Percentiles rank a stretch among this genome's conserved stretches.
Evolutionary conservation across 2,329 filamentous ascomycete genomes (phyloP).

Genomic region (Tolypocladium tundrense): DNA sequence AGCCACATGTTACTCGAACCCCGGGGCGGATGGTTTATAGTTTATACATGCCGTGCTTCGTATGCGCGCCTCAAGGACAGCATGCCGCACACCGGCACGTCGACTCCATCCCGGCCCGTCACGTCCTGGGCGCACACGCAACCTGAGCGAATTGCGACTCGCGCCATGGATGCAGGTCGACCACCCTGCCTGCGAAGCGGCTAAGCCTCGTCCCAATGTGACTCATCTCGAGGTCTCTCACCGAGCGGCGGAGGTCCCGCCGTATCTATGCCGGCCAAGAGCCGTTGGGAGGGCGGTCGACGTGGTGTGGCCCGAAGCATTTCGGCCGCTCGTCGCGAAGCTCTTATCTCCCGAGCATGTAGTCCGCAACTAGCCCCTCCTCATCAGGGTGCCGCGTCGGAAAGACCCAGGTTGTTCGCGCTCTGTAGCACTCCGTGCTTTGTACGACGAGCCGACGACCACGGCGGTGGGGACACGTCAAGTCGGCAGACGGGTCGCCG

Average conservation of each 20-base stretch:
- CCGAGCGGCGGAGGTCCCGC: neutral
- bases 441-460: slow-evolving; percentile 2
- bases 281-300: neutral
- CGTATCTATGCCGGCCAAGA: neutral
- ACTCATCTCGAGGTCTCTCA: neutral
- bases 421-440: neutral
- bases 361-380: neutral
- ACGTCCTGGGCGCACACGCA: neutral
- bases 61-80: neutral
- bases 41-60: no score
- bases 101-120: neutral
- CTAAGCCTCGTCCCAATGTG: neutral
- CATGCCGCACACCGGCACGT: neutral
- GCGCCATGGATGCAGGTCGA: no score
- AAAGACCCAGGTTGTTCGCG: neutral
- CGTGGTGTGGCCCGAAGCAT: neutral
- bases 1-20: no score
- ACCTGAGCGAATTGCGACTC: neutral
- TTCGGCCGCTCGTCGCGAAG: neutral
- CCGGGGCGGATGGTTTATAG: neutral
- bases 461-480: neutral
- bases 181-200: neutral
- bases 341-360: neutral
- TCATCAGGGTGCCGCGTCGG: neutral
- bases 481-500: neutral